Evolutionary conservation across 768 basidiomycete genomes (phyloP), one percentile per base, ranked within the genome.

Genomic region (Suillus fuscotomentosus): DNA sequence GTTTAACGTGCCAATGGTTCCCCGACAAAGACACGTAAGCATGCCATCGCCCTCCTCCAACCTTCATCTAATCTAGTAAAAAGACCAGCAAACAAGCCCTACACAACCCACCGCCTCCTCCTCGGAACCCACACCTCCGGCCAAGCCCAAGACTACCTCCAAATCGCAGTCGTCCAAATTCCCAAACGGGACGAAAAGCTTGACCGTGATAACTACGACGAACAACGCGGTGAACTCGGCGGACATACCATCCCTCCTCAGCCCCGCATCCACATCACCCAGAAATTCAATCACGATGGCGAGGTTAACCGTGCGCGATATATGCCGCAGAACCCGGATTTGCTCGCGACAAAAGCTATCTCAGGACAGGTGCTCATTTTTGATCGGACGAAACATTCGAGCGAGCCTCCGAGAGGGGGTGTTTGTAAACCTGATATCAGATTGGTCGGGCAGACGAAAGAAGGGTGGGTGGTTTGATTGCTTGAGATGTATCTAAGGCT

Each of bases 301-400:
- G 97, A 99, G 75, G 94, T 99, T 72, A 99, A 99, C 78, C 83
- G 95, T 51, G 97, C 97, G 65, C 88, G 97, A 60, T 99, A 99
- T 76, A 99, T 99, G 96, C 97, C 97, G 7, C 97, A 99, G 77
- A 99, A 99, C 72, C 93, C 95, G 2, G 94, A 99, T 78, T 77
- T 99, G 69, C 92, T 99, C 68, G 97, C 97, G 15, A 99, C 97
- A 13, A 99, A 99, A 76, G 84, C 95, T 24, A 86, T 95, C 9
- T 88, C 86, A 7, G 97, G 97, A 15, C 94, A 97, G 67, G 94
- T 99, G 3, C 80, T 91, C 64, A 79, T 99, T n/a, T 99, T 99
- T 77, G 97, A 99, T 78, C 81, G 97, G 64, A 99, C 97, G 42
- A 98, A 97, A 77, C 97, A 99, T 76, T 86, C 95, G 60, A 96